Evolutionary conservation across 805 yeast genomes (phyloP).

Genomic region (Kazachstania bromeliacearum): DNA sequence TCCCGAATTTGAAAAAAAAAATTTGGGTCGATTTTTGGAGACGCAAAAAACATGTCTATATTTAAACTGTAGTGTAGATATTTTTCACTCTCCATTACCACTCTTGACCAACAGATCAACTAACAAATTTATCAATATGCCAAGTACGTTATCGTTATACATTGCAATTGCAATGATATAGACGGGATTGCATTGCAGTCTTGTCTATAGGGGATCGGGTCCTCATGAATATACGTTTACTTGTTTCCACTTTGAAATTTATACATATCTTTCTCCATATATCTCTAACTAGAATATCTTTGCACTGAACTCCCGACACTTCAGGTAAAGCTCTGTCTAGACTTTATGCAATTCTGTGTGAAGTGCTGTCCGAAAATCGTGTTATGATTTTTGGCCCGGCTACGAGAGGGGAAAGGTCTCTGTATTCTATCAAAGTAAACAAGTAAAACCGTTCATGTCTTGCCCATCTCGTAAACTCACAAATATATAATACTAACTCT

Average conservation of each 20-base stretch:
- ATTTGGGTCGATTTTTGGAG: no score
- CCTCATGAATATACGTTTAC: slow-evolving; percentile 34
- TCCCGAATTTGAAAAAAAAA: no score
- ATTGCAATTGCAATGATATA: background rate
- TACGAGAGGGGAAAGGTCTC: no score
- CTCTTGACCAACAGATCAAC: background rate
- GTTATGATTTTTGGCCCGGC: no score
- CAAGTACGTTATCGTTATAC: slow-evolving; percentile 11
- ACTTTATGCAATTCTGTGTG: background rate
- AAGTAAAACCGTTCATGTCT: no score
- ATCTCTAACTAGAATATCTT: slow-evolving; percentile 13
- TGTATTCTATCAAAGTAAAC: no score
- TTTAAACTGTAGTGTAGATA: no score
- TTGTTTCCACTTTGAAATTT: background rate
- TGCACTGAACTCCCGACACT: slow-evolving; percentile 86
- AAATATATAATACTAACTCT: slow-evolving; percentile 1
- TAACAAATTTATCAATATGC: slow-evolving; percentile 7
- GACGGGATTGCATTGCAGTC: background rate
- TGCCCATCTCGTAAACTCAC: no score
- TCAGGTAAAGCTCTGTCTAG: slow-evolving; percentile 43
- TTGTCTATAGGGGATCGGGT: slow-evolving; percentile 56
- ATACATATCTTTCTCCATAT: background rate
- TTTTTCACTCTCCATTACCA: no score
- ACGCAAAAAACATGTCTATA: no score
- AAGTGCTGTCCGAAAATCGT: no score